Conservation (phyloP, 805 yeast species). For the Ogataea minuta region DNA sequence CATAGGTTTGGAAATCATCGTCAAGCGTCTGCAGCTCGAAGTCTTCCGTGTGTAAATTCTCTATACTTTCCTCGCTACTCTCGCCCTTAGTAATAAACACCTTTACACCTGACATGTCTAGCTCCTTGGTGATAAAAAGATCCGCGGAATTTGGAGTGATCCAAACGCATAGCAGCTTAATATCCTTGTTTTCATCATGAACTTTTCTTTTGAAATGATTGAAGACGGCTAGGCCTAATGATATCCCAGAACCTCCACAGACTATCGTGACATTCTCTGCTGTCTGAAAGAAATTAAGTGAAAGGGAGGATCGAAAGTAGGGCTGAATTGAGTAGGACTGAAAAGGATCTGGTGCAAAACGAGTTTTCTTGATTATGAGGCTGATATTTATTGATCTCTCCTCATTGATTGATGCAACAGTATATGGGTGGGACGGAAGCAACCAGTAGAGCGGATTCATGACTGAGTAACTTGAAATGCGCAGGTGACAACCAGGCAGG, state of each 20-base stretch:
- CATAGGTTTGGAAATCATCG: conserved; percentile 20
- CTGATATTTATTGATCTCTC: conserved; percentile 36
- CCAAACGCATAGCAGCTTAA: conserved; percentile 51
- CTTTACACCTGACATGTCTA: conserved; percentile 36
- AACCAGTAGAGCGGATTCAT: conserved; percentile 45
- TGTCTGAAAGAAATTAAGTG: conserved; percentile 43
- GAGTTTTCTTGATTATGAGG: conserved; percentile 46
- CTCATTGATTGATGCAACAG: conserved; percentile 44
- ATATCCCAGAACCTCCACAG: conserved; percentile 75
- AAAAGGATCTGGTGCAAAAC: conserved; percentile 34
- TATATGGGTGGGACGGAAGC: conserved; percentile 66
- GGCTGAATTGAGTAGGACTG: conserved; percentile 39
- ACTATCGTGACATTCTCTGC: conserved; percentile 52
- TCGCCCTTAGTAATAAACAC: conserved; percentile 37
- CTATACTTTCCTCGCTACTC: conserved; percentile 2
- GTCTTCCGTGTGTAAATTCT: conserved; percentile 18
- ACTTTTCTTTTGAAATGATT: conserved; percentile 36
- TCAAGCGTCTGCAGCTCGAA: conserved; percentile 28
- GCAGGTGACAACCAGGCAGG: conserved; percentile 57
- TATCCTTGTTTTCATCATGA: conserved; percentile 24
- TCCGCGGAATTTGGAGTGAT: conserved; percentile 47
- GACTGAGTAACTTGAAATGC: conserved; percentile 40
- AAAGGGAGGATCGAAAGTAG: conserved; percentile 42
- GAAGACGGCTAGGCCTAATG: conserved; percentile 56
- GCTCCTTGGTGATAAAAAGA: conserved; percentile 42